Base-by-base conservation (phyloP, 1,139 yeast genomes). In the Yamadazyma friedrichii region DNA sequence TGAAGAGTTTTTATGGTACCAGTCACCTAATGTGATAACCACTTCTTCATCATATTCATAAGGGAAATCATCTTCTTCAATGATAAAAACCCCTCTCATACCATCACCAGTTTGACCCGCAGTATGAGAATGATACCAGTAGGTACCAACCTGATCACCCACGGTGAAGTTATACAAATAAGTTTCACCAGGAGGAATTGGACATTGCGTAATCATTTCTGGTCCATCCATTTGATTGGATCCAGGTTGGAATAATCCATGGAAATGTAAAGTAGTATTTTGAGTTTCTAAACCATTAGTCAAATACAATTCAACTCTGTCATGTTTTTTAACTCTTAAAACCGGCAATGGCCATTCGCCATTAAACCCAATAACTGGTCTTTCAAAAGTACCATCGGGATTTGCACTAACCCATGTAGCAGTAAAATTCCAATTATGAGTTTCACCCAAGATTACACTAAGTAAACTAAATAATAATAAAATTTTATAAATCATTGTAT, bases 71-170 rank as follows among this genome's bases (percentile, higher is more conserved):
- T 67, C 73, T 49, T 82, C 88, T 50, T 84, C 89, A 44, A 84
- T 73, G 33, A 84, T 72, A 48, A 85, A 75, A 36, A 83, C 68
- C n/a, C 83, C 89, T 57, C 94, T 74, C 61, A 84, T 65, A 33
- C 94, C 94, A 58, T 85, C 94, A 50, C 86, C 82, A 51, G 82
- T 83, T 60, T 85, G 93, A 31, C 88, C 74, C 0, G 83, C 80
- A 38, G 86, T 75, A 56, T 85, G 94, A n/a, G 89, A 81, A 58
- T 85, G 94, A 62, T 84, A 84, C 94, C 93, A 85, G 60, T 70
- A 85, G 10, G 88, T 78, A 36, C 94, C 94, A 6, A 74, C 77
- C 61, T 85, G 91, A 42, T 77, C 74, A 25, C 67, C 70, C 27
- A 83, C 82, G 3, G 80, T 76, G 55, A 85, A 84, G 57, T 78